Evolutionary conservation across 352 stramenopile species (phyloP), one percentile per base, ranked within the genome.

Genomic region (Hyaloperonospora arabidopsidis): DNA sequence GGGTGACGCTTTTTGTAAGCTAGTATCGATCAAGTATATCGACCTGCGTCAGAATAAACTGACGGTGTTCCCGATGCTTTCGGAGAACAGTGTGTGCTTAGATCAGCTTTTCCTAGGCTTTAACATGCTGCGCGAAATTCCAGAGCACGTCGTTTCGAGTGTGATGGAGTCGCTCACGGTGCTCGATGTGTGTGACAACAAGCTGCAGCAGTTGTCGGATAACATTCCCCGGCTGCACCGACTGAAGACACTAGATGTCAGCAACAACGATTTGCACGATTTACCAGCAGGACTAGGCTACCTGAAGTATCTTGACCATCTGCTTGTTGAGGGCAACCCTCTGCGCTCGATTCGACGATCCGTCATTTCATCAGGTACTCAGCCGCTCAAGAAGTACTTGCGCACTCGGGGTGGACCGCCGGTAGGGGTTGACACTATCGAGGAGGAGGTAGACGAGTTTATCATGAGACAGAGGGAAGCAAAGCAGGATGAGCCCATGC

Each of bases 321-420:
- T 93, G 11, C 50, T 86, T 29, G 76, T 89, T 22, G 79, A 90
- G 46, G 82, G 82, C 0, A 93, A 93, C 25, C 81, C 79, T 0
- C 54, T 93, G 28, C 78, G 80, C 10, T 80, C 79, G 6, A 89
- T 93, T 61, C 76, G 82, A 32, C 76, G 76, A 17, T 67, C 76
- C 1, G 61, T 89, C 7, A 79, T 93, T 47, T 75, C 71, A 7
- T 60, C 68, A 12, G 79, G 82, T 15, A 86, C 76, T 1, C 71
- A 90, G 51, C 59, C 78, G 1, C 58, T 93, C 5, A 91, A 91
- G 53, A 93, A 93, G 39, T 91, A 91, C 38, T 50, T 93, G 52
- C 79, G 83, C 6, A 91, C 80, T 15, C 78, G 83, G 22, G 83
- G 80, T 7, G 59, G 63, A 5, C 83, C 83, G 10, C 79, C 82